Conservation (phyloP, 768 basidiomycete genomes). For the Lactarius deliciosus region DNA sequence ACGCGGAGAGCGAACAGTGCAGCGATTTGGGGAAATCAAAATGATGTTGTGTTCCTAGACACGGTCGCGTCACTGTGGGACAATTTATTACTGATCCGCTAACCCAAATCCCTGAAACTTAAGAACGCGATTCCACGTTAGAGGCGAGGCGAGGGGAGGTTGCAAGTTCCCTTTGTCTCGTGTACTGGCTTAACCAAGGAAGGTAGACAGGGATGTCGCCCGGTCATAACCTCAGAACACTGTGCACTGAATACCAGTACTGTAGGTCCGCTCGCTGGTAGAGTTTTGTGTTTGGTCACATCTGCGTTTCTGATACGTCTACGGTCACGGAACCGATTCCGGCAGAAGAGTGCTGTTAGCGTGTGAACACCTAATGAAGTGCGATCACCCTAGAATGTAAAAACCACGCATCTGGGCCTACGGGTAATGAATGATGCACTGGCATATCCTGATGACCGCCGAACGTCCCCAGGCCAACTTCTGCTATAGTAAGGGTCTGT, state of each 20-base stretch:
- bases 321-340: too few relatives aligned
- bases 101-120: too few relatives aligned
- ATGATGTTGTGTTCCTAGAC: too few relatives aligned
- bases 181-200: background rate
- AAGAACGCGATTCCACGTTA: too few relatives aligned
- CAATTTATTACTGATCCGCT: too few relatives aligned
- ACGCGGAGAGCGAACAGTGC: too few relatives aligned
- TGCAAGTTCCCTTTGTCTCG: too few relatives aligned
- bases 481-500: background rate
- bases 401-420: background rate
- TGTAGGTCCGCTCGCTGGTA: background rate
- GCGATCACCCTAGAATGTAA: background rate
- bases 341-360: background rate
- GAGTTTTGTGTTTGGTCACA: background rate
- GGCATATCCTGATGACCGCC: background rate
- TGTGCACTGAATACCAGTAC: too few relatives aligned
- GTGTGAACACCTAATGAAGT: background rate
- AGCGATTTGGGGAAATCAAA: too few relatives aligned
- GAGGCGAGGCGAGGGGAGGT: too few relatives aligned
- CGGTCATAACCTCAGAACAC: background rate
- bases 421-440: background rate
- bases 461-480: background rate
- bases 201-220: background rate
- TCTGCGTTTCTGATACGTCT: background rate
- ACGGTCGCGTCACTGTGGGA: too few relatives aligned